These are phyloP conservation scores for Cryptococcus maquisensis DNA, from an alignment of 1,284 basidiomycete genomes.

Conservation along the genomic window DNA sequence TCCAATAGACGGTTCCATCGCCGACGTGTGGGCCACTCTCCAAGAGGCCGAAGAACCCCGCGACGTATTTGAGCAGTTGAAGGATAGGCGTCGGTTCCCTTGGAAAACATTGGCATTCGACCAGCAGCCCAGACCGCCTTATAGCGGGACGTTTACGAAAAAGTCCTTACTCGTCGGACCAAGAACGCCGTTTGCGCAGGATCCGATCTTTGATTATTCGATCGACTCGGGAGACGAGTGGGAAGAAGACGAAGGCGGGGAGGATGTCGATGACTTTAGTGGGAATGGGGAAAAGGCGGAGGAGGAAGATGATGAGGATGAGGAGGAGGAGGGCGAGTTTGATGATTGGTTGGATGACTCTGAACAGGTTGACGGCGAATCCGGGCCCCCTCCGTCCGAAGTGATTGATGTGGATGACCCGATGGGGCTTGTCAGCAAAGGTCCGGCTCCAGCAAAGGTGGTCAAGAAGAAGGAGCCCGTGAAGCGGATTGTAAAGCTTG, in stretches of 20 bases:
- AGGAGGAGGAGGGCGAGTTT: conserved; percentile 39
- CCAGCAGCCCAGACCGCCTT: conserved; percentile 45
- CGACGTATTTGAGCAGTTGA: conserved; percentile 33
- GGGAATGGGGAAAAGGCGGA: conserved; percentile 23
- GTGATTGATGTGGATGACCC: conserved; percentile 2
- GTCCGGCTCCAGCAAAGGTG: conserved; percentile 18
- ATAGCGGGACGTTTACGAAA: conserved; percentile 47
- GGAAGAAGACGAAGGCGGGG: conserved; percentile 46
- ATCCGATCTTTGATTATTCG: conserved; percentile 47
- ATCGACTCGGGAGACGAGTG: conserved; percentile 49
- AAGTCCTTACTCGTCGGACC: conserved; percentile 44
- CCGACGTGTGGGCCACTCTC: conserved; percentile 33
- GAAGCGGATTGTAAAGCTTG: conserved; percentile 44
- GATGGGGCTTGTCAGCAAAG: not conserved
- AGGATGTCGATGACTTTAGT: conserved; percentile 40
- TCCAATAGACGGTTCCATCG: conserved; percentile 31
- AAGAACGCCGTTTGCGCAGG: conserved; percentile 45
- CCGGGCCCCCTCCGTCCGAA: conserved; percentile 15
- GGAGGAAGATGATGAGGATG: conserved; percentile 36
- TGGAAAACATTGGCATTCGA: conserved; percentile 47
- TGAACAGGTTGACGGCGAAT: conserved; percentile 29
- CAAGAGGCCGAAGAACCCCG: conserved; percentile 45
- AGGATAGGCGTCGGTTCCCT: conserved; percentile 35
- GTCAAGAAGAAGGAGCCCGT: conserved; percentile 28
- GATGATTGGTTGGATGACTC: conserved; percentile 47